These are phyloP conservation scores for Trypanosoma conorhini DNA, from an alignment of 208 protist species.

Conservation along the genomic window DNA sequence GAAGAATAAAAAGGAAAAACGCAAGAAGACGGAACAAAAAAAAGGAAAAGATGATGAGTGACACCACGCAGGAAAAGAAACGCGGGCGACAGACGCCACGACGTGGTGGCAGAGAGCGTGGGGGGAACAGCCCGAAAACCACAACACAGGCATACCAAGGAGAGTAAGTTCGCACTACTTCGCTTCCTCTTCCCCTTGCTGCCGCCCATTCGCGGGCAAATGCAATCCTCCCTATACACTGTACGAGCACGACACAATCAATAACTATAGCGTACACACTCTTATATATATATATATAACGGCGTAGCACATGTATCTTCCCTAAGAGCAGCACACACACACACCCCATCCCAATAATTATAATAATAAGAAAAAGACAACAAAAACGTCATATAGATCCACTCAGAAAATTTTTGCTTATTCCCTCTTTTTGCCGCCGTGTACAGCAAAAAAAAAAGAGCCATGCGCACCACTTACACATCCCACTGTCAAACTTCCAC, in stretches of 20 bases:
- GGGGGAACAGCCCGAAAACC: no score
- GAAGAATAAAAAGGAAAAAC: constrained; percentile 7
- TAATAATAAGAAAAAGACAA: neutral
- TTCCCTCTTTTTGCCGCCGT: neutral
- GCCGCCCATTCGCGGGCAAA: no score
- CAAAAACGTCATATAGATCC: neutral
- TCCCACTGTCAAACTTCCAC: constrained; percentile 61
- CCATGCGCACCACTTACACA: neutral
- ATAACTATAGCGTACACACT: no score
- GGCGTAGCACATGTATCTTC: no score
- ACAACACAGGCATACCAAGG: no score
- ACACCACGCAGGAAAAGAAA: neutral
- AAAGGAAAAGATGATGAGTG: no score
- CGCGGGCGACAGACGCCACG: neutral
- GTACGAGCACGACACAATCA: no score
- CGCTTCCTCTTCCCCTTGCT: no score
- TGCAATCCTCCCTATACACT: no score
- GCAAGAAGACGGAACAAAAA: neutral
- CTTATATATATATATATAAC: no score
- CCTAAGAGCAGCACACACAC: no score
- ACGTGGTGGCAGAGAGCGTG: neutral
- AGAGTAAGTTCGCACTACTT: no score
- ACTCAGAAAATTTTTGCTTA: neutral
- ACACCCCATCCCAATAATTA: neutral
- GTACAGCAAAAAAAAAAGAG: neutral